Evolutionary conservation across 2,329 filamentous ascomycete genomes (phyloP), one percentile per base, ranked within the genome.

Genomic region (Drechslerella coelobrocha): DNA sequence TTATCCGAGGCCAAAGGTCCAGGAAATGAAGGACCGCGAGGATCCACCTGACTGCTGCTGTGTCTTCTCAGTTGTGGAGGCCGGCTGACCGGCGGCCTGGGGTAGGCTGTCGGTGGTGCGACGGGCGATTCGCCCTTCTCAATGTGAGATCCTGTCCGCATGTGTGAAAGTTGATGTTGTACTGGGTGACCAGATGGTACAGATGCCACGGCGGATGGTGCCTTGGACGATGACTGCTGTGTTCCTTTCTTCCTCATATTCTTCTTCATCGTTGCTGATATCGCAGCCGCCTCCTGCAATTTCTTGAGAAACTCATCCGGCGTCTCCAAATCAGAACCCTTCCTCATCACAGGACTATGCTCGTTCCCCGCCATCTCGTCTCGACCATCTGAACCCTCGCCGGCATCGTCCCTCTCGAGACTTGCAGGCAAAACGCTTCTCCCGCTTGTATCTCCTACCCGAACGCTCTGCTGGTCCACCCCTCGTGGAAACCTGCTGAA

Each of bases 401-500:
- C 41, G 2, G 19, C 34, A 51, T 59, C 66, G 5, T 31, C 53
- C 6, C 31, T 43, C 23, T 63, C 47, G 2, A 17, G 12, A 12
- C 60, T 59, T 27, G 23, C 27, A 7, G 56, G 43, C 14, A 69
- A 19, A 24, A 14, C 39, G 45, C 29, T 51, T 19, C 57, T 43
- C 47, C 57, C 57, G 8, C 43, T 26, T 19, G 12, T 12, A 31
- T 69, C 65, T n/a, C 65, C 57, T 12, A 54, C 21, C 21, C 56
- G 52, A 89, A 7, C 89, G 89, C 41, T 85, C 88, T 76, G 95
- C 90, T 74, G 88, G 55, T 71, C 66, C 14, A 97, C 90, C 1
- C 94, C 94, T 75, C 96, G 90, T 0, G 94, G 94, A 77, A 97
- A 97, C 73, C 90, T 86, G 77, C 94, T 90, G 76, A 97, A 97